phyloP scores from a whole-genome alignment of 352 stramenopile genomes.

The Globisporangium uncinulatum region DNA sequence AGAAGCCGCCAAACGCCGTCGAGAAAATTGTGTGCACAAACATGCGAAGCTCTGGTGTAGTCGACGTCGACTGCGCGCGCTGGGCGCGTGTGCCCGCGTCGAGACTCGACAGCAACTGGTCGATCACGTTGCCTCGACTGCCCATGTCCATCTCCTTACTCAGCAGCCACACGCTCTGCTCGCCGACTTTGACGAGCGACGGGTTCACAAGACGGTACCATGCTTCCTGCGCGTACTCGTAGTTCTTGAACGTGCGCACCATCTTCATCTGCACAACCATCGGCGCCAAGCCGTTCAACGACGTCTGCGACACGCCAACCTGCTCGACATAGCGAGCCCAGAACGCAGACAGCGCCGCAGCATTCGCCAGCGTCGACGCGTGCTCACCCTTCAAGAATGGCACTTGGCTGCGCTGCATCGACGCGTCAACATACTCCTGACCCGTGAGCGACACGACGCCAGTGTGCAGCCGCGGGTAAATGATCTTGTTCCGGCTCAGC shows the following conservation, averaged over 20 bases:
- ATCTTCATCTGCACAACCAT: slow-evolving; percentile 82
- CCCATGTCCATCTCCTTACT: slow-evolving; percentile 81
- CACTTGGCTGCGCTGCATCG: slow-evolving; percentile 63
- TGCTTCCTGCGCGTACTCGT: slow-evolving; percentile 83
- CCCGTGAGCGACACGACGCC: slow-evolving; percentile 64
- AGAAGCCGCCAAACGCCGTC: slow-evolving; percentile 84
- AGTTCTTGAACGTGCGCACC: slow-evolving; percentile 81
- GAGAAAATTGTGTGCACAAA: slow-evolving; percentile 76
- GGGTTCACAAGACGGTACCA: slow-evolving; percentile 81
- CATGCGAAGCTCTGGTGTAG: slow-evolving; percentile 30
- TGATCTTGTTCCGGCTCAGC: slow-evolving; percentile 58
- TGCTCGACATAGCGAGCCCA: slow-evolving; percentile 74
- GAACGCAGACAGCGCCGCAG: slow-evolving; percentile 51
- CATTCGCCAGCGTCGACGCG: slow-evolving; percentile 41
- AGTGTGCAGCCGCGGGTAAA: slow-evolving; percentile 62
- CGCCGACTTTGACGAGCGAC: slow-evolving; percentile 54
- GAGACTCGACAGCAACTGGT: slow-evolving; percentile 71
- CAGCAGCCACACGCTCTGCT: slow-evolving; percentile 68
- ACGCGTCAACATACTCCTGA: slow-evolving; percentile 66
- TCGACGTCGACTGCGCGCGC: neutral
- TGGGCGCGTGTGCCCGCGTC: slow-evolving; percentile 16
- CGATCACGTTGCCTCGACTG: slow-evolving; percentile 60
- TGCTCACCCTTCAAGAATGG: slow-evolving; percentile 41
- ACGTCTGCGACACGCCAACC: slow-evolving; percentile 44
- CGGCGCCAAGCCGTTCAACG: slow-evolving; percentile 49